phyloP scores from a whole-genome alignment of 192 early-diverging fungal species.

The Coemansia sp. region DNA sequence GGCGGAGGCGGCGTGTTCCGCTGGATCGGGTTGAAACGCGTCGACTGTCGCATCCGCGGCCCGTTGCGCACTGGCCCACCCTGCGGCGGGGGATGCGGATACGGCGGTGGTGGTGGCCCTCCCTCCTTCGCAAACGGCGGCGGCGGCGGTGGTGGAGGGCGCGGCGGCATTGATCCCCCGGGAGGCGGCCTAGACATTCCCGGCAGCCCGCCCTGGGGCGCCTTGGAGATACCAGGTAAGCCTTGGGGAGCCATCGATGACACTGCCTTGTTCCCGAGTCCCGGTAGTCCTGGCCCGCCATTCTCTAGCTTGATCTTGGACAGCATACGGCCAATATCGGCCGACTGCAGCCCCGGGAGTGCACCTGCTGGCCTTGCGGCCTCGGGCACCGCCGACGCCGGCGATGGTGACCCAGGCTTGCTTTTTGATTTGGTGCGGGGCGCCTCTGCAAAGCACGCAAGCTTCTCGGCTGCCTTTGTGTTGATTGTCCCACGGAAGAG shows the following conservation, averaged over 20 bases:
- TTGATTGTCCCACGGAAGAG: conserved; percentile 25
- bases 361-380: background rate
- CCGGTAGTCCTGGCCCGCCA: conserved; percentile 11
- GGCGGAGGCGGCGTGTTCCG: conserved; percentile 12
- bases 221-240: no score
- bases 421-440: background rate
- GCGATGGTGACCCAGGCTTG: background rate
- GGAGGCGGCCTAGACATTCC: background rate
- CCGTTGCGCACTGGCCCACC: conserved; percentile 11
- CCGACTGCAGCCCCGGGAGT: conserved; percentile 25
- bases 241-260: background rate
- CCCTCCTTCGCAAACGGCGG: background rate
- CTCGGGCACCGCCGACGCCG: background rate
- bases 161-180: background rate
- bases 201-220: no score
- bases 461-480: conserved; percentile 3
- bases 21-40: conserved; percentile 40
- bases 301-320: conserved; percentile 37
- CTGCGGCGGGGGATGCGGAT: conserved; percentile 4
- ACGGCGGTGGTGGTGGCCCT: conserved; percentile 1
- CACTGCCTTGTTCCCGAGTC: conserved; percentile 2
- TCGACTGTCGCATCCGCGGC: conserved; percentile 6
- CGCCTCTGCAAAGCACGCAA: conserved; percentile 6
- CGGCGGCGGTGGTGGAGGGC: conserved; percentile 2
- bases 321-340: conserved; percentile 27